Evolutionary conservation across 306 rosid species (phyloP), one percentile per base, ranked within the genome.

Genomic region (Glycine soja): DNA sequence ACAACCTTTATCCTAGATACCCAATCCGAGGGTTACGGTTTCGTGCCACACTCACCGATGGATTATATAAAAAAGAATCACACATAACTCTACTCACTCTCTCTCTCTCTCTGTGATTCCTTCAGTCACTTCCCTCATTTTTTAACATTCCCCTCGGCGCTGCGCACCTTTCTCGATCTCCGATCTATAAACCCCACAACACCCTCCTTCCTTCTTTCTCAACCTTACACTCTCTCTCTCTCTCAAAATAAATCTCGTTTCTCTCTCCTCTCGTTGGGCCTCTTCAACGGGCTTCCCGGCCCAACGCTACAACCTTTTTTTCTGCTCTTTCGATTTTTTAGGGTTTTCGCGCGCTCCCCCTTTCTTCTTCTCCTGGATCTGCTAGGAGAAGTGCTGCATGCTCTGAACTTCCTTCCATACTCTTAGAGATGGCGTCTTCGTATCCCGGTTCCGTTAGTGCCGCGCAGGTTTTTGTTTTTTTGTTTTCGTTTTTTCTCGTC

Each of bases 381-480:
- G 80, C 46, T 15, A 12, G 69, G 75, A 63, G 50, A 68, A 59
- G n/a, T 43, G 3, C 64, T 77, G 82, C 86, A 83, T 83, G 86
- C 24, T 83, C 40, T 64, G 70, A 63, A 12, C 38, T 32, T 32
- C 43, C 43, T 38, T 24, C 30, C 30, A 5, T 38, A 2, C 9
- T 32, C 4, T 32, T 32, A 2, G 5, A 63, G n/a, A 92, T 92
- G 97, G 89, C 93, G 51, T 81, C 90, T 53, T 85, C 95, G 11
- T 88, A 83, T 77, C 85, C 85, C 0, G 89, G 74, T 67, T 67
- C 84, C 36, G 84, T 84, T 24, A 84, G 90, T 85, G 97, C 95
- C 74, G 81, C 87, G 16, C 95, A 94, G 98, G 97, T 94, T 2
- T 24, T 68, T 40, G 1, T 40, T 4, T 24, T 64, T 8, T 19